phyloP scores from a whole-genome alignment of 306 rosid species.

The Prinsepia uniflora region DNA sequence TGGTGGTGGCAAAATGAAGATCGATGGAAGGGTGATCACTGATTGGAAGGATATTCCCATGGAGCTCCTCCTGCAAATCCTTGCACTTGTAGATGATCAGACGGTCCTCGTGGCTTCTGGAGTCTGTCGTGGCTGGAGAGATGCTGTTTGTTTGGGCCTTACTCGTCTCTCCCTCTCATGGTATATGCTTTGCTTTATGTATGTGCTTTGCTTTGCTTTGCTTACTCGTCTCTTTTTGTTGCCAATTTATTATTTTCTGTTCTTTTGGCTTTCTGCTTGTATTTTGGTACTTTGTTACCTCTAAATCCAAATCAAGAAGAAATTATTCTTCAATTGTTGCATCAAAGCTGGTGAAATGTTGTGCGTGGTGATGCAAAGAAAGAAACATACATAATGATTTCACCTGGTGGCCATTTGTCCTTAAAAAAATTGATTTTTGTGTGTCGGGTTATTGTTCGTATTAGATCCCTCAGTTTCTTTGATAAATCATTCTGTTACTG shows the following conservation, averaged over 20 bases:
- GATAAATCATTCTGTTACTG: neutral
- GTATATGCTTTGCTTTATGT: slow-evolving; percentile 31
- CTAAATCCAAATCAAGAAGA: too few species aligned
- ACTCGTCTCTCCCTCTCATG: slow-evolving; percentile 81
- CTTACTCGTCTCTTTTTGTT: neutral
- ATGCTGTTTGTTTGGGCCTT: slow-evolving; percentile 66
- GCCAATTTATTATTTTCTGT: too few species aligned
- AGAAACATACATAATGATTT: neutral
- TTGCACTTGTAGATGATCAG: slow-evolving; percentile 70
- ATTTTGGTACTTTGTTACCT: too few species aligned
- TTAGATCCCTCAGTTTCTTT: too few species aligned
- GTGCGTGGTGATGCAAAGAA: neutral
- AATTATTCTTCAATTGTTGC: neutral
- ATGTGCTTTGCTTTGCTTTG: neutral
- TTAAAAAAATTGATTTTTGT: neutral
- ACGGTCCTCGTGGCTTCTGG: slow-evolving; percentile 68
- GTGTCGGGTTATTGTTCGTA: neutral
- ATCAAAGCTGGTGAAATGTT: neutral
- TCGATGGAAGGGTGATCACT: slow-evolving; percentile 52
- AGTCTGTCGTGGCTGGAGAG: slow-evolving; percentile 98
- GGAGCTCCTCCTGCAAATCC: slow-evolving; percentile 83
- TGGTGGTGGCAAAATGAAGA: slow-evolving; percentile 39
- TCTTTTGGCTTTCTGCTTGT: too few species aligned
- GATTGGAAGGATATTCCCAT: slow-evolving; percentile 94
- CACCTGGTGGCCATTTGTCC: neutral